phyloP scores from a whole-genome alignment of 2,329 filamentous ascomycete genomes.

The Aspergillus japonicus region DNA sequence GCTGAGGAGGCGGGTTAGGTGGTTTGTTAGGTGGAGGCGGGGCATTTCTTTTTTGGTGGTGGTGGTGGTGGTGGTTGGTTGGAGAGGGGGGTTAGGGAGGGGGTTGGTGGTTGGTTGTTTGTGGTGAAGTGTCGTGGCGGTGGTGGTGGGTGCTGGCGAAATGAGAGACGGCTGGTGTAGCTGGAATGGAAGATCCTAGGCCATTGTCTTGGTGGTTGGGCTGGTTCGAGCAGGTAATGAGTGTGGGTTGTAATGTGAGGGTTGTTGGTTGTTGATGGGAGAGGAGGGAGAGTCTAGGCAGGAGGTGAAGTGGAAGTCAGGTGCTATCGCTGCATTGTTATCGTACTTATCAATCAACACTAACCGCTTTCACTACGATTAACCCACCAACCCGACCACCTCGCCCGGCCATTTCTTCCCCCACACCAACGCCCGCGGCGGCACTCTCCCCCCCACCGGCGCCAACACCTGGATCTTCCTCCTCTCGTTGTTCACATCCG shows the following conservation, averaged over 20 bases:
- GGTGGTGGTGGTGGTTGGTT: neutral
- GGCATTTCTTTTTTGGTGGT: neutral
- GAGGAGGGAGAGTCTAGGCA: neutral
- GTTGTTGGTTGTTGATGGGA: neutral
- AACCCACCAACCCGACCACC: constrained; percentile 67
- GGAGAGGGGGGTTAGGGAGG: neutral
- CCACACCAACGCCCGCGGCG: constrained; percentile 76
- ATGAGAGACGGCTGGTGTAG: no score
- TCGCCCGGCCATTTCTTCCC: constrained; percentile 79
- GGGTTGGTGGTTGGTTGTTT: neutral
- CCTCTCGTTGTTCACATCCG: constrained; percentile 83
- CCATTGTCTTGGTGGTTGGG: no score
- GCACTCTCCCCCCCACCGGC: constrained; percentile 78
- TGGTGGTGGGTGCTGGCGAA: neutral
- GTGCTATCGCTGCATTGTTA: no score
- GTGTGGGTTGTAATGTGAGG: no score
- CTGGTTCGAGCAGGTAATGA: no score
- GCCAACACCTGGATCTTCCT: constrained; percentile 77
- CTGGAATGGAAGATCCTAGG: no score
- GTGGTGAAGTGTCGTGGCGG: neutral
- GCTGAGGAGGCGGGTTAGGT: neutral
- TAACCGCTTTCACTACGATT: neutral
- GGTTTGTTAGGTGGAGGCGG: constrained; percentile 7
- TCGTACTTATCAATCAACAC: no score
- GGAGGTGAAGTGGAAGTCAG: neutral